Percentiles rank a stretch among this genome's conserved stretches.
phyloP scores from a whole-genome alignment of 2,329 filamentous ascomycete genomes.

The Penicillium occitanis region DNA sequence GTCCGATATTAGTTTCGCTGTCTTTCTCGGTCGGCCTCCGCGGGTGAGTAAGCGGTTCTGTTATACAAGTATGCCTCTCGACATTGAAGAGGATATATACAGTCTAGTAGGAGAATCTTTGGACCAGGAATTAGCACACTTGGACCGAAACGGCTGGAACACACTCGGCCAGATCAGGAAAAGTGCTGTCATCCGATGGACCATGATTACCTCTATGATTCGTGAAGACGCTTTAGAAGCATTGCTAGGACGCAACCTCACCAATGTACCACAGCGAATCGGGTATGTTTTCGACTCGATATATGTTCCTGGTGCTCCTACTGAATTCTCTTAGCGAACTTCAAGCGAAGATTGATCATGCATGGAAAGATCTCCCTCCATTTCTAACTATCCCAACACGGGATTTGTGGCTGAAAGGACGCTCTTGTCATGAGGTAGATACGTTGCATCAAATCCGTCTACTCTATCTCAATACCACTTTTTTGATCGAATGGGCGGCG shows the following conservation, averaged over 20 bases:
- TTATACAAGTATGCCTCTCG: conserved; percentile 20
- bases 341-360: conserved; percentile 16
- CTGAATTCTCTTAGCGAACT: neutral
- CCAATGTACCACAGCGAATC: conserved; percentile 18
- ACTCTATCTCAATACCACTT: conserved; percentile 17
- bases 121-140: conserved; percentile 7
- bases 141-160: conserved; percentile 20
- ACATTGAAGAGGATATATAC: conserved; percentile 18
- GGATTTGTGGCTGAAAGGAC: conserved; percentile 15
- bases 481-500: conserved; percentile 21
- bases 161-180: conserved; percentile 16
- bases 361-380: conserved; percentile 19
- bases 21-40: conserved; percentile 20
- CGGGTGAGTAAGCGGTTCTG: conserved; percentile 20
- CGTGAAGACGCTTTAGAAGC: conserved; percentile 19
- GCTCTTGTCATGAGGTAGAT: conserved; percentile 18
- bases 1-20: conserved; percentile 21
- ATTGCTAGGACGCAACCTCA: conserved; percentile 14
- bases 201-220: conserved; percentile 21
- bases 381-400: conserved; percentile 12
- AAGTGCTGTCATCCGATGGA: conserved; percentile 18
- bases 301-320: no score
- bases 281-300: conserved; percentile 2
- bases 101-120: conserved; percentile 5
- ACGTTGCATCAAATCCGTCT: conserved; percentile 16